Conservation (phyloP, 306 rosid genomes). For the Cicer chorassanicum region DNA sequence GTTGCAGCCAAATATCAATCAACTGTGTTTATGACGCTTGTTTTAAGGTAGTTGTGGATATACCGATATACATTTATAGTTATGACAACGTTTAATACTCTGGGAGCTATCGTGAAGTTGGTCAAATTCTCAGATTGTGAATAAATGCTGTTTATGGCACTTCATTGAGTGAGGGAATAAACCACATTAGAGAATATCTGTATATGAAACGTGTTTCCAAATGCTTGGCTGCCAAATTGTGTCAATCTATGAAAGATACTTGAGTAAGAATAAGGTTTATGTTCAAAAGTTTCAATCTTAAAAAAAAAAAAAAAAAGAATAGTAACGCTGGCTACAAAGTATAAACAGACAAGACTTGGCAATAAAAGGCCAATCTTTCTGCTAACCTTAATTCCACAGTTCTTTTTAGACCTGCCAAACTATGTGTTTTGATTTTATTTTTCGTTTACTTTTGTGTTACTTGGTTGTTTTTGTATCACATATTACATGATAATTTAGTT, state of each 20-base stretch:
- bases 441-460: background rate
- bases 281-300: background rate
- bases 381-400: background rate
- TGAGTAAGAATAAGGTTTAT: background rate
- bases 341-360: background rate
- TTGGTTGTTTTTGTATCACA: constrained; percentile 2
- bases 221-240: constrained; percentile 2
- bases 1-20: constrained; percentile 32
- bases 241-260: background rate
- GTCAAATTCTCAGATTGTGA: constrained; percentile 10
- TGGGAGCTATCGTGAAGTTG: constrained; percentile 6
- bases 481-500: background rate
- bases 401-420: constrained; percentile 2
- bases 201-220: constrained; percentile 11
- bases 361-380: background rate
- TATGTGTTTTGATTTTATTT: constrained; percentile 17
- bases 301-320: background rate
- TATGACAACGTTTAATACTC: background rate
- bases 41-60: constrained; percentile 1
- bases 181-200: constrained; percentile 15
- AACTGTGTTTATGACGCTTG: constrained; percentile 1
- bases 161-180: constrained; percentile 7
- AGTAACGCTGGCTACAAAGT: constrained; percentile 14
- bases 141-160: constrained; percentile 1
- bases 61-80: background rate